These are phyloP conservation scores for Nemophila menziesii DNA, from an alignment of 257 asterid species.

Conservation along the genomic window DNA sequence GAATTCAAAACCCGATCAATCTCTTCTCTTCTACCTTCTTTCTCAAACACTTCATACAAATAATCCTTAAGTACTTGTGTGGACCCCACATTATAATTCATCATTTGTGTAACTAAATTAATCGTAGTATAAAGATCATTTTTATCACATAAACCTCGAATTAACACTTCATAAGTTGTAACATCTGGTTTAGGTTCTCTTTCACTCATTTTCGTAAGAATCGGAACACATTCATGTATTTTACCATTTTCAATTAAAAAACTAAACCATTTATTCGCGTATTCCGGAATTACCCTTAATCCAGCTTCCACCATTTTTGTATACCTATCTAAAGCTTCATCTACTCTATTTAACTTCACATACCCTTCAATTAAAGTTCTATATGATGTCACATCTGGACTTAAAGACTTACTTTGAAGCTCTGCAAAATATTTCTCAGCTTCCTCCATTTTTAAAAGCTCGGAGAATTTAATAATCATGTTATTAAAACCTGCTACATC, in stretches of 20 bases:
- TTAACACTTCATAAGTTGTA: slow-evolving; percentile 55
- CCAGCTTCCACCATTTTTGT: slow-evolving; percentile 63
- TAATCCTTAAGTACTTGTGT: slow-evolving; percentile 45
- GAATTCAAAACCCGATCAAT: slow-evolving; percentile 39
- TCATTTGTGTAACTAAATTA: slow-evolving; percentile 45
- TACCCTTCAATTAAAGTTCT: slow-evolving; percentile 62
- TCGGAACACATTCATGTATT: slow-evolving; percentile 47
- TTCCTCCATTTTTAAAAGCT: slow-evolving; percentile 64
- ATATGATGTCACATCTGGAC: slow-evolving; percentile 64
- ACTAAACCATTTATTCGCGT: slow-evolving; percentile 68
- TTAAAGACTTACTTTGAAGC: slow-evolving; percentile 46
- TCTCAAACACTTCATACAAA: slow-evolving; percentile 43
- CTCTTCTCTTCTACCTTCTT: slow-evolving; percentile 42
- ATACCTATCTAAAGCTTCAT: slow-evolving; percentile 50
- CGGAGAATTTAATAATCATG: slow-evolving; percentile 61
- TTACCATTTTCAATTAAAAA: slow-evolving; percentile 60
- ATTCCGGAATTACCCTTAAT: slow-evolving; percentile 63
- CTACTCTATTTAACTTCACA: slow-evolving; percentile 41
- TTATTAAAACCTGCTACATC: slow-evolving; percentile 76
- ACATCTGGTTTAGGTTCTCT: slow-evolving; percentile 82
- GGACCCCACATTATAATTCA: slow-evolving; percentile 39
- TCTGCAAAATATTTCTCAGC: slow-evolving; percentile 53
- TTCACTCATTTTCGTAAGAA: slow-evolving; percentile 55
- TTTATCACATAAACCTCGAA: slow-evolving; percentile 46
- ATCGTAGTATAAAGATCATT: slow-evolving; percentile 33